Conservation (phyloP, 345 rosid genomes). For the Salix koriyanagi region DNA sequence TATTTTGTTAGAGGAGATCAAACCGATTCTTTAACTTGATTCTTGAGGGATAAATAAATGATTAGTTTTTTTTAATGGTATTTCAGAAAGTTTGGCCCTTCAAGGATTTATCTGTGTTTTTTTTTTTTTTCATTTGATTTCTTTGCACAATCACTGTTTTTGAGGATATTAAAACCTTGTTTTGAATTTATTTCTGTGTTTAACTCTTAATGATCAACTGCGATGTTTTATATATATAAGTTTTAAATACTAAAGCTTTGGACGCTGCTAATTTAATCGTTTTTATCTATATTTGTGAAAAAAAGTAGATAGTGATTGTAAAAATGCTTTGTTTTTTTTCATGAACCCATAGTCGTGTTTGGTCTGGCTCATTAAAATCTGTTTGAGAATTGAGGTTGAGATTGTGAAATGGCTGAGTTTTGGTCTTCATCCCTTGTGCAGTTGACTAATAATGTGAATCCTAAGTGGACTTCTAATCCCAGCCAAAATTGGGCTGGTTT, state of each 20-base stretch:
- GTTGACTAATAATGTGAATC: conserved; percentile 47
- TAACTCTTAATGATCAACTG: background rate
- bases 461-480: conserved; percentile 36
- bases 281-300: background rate
- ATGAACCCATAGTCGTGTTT: background rate
- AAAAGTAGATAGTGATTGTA: background rate
- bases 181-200: background rate
- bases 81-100: background rate
- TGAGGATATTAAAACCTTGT: background rate
- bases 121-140: background rate
- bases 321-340: background rate
- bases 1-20: background rate
- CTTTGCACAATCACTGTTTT: background rate
- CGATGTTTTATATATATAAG: background rate
- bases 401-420: background rate
- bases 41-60: background rate
- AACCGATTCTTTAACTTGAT: background rate
- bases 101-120: background rate
- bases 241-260: too few relatives aligned
- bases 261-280: background rate
- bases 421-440: conserved; percentile 22
- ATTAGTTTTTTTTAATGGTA: background rate
- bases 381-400: background rate
- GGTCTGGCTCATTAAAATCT: background rate
- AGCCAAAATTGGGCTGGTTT: conserved; percentile 48